Base-by-base conservation (phyloP, 441 rosid species). In the Pelargonium cotyledonis region DNA sequence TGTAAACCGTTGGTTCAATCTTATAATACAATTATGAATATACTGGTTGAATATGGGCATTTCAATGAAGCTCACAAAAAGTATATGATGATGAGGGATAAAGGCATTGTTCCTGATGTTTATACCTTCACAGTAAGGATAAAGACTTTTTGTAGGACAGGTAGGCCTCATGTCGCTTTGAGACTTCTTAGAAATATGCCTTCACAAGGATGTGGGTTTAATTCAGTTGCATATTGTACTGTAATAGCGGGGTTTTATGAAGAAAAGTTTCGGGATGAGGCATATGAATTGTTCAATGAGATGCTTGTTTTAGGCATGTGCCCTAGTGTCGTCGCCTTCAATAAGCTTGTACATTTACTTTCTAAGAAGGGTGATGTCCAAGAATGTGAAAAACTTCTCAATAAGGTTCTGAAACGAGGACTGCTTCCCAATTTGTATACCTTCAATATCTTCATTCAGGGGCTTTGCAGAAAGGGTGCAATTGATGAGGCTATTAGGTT, bases 71-170 rank as follows among this genome's bases (percentile, higher is more conserved):
- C 89, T 10, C 99, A 92, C 71, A 89, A 92, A 75, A 96, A 89
- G 71, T 92, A 89, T 68, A 76, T 92, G 88, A 82, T 95, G 79
- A 92, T 95, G 97, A 79, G 72, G 35, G 86, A 88, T 67, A 81
- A 77, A 61, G 93, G 86, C 10, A 80, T 92, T 66, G 55, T 70
- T n/a, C 93, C 97, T 15, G 97, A 95, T 77, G 92, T 79, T 66
- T 95, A 86, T 74, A 89, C 96, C 1, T 90, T 86, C 74, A 88
- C 97, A 0, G 80, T 90, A 75, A 78, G 98, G 88, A 90, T 92
- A 61, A 95, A 95, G 87, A 83, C 97, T 1, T 95, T 95, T 76
- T 92, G 97, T 12, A 86, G 77, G 79, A 88, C 96, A 6, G 80
- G 73, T 75, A 79, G 99, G 81, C 93, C 96, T 76, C 85, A 78